These are phyloP conservation scores for Diplotaxis tenuifolia DNA, from an alignment of 345 rosid genomes.

Conservation along the genomic window DNA sequence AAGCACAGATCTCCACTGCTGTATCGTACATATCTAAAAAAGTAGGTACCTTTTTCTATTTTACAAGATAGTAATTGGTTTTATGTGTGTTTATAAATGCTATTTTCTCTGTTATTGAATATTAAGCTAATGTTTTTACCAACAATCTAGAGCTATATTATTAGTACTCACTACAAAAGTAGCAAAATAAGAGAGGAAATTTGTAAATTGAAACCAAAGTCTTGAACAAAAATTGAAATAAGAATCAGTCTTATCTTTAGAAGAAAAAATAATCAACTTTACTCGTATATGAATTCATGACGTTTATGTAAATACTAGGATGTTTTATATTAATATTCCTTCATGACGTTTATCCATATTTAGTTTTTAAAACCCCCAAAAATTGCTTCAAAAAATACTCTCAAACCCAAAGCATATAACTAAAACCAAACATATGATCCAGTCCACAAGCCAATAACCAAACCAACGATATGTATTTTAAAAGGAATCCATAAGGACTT, in stretches of 20 bases:
- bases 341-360: too few relatives aligned
- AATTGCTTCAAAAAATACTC: neutral
- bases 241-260: neutral
- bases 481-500: neutral
- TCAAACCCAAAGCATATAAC: neutral
- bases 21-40: constrained; percentile 6
- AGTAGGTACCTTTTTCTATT: neutral
- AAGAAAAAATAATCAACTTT: neutral
- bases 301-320: neutral
- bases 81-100: neutral
- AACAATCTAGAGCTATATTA: too few relatives aligned
- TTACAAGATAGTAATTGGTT: neutral
- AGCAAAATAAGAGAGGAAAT: neutral
- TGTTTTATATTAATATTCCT: too few relatives aligned
- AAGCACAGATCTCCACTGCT: constrained; percentile 13
- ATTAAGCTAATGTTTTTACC: neutral
- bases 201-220: neutral
- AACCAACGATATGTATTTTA: neutral
- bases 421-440: neutral
- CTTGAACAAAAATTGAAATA: neutral
- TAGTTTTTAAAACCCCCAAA: neutral
- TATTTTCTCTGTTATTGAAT: neutral
- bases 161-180: too few relatives aligned
- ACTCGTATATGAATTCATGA: neutral
- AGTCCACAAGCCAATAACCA: neutral